Conservation (phyloP, 164 flowering plant genomes). For the Protea cynaroides region DNA sequence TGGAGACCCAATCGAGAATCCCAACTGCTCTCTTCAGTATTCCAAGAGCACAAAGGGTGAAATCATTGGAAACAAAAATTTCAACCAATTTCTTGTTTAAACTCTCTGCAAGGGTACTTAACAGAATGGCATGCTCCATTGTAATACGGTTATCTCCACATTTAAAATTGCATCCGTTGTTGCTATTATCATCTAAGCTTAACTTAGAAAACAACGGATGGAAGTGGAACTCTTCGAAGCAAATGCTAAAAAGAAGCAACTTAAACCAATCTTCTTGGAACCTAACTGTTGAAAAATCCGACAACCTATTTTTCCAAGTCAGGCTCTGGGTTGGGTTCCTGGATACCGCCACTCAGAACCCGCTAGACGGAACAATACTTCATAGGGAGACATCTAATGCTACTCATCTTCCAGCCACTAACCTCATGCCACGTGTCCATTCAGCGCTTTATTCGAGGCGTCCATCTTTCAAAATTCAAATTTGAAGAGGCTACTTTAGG, state of each 20-base stretch:
- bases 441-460: too few relatives aligned
- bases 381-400: too few relatives aligned
- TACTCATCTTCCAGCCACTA: too few relatives aligned
- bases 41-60: constrained; percentile 40
- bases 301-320: too few relatives aligned
- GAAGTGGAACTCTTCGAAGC: constrained; percentile 49
- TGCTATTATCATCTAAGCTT: constrained; percentile 7
- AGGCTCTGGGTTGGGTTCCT: too few relatives aligned
- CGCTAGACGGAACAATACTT: too few relatives aligned
- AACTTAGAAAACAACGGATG: constrained; percentile 31
- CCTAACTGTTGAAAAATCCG: constrained; percentile 51
- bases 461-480: too few relatives aligned
- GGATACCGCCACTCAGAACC: too few relatives aligned
- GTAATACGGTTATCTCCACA: constrained; percentile 24
- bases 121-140: constrained; percentile 51
- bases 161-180: constrained; percentile 5
- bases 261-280: constrained; percentile 66
- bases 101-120: constrained; percentile 48
- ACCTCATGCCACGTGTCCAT: too few relatives aligned
- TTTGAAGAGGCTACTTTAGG: too few relatives aligned
- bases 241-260: constrained; percentile 52
- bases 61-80: constrained; percentile 31
- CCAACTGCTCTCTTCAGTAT: constrained; percentile 43
- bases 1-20: constrained; percentile 25
- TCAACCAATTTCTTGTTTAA: constrained; percentile 42